phyloP scores from a whole-genome alignment of 331 rosid genomes.

The Rosa hybrid region DNA sequence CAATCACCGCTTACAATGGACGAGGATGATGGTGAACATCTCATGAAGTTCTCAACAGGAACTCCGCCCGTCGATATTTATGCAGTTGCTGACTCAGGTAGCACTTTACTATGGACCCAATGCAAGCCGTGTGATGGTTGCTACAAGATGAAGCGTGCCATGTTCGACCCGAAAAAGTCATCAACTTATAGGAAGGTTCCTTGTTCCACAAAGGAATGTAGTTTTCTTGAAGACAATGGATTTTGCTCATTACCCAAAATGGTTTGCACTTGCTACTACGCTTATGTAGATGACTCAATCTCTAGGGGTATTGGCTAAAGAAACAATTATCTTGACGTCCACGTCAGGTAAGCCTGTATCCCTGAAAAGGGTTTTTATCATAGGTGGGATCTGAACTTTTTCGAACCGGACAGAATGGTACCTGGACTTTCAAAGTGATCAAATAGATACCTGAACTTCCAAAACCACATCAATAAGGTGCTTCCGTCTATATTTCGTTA shows the following conservation, averaged over 20 bases:
- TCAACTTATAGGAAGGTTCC: not conserved
- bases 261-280: not conserved
- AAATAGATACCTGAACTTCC: no score
- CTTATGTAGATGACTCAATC: not conserved
- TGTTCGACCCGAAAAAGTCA: constrained; percentile 10
- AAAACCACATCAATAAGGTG: no score
- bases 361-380: no score
- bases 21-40: constrained; percentile 32
- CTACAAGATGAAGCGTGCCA: not conserved
- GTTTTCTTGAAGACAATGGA: not conserved
- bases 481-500: no score
- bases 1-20: not conserved
- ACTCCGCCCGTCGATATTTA: not conserved
- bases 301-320: constrained; percentile 3
- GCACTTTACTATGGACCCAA: constrained; percentile 13
- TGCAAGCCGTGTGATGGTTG: constrained; percentile 9
- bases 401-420: no score
- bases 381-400: no score
- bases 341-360: not conserved
- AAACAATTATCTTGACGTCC: constrained; percentile 2
- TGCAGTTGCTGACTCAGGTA: constrained; percentile 18
- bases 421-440: no score
- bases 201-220: constrained; percentile 9
- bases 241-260: not conserved
- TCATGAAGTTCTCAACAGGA: constrained; percentile 25